A percentile compares a stretch with the other conserved stretches of the same genome.
These are phyloP conservation scores for Globisporangium nagaii DNA, from an alignment of 352 stramenopile species.

Conservation along the genomic window DNA sequence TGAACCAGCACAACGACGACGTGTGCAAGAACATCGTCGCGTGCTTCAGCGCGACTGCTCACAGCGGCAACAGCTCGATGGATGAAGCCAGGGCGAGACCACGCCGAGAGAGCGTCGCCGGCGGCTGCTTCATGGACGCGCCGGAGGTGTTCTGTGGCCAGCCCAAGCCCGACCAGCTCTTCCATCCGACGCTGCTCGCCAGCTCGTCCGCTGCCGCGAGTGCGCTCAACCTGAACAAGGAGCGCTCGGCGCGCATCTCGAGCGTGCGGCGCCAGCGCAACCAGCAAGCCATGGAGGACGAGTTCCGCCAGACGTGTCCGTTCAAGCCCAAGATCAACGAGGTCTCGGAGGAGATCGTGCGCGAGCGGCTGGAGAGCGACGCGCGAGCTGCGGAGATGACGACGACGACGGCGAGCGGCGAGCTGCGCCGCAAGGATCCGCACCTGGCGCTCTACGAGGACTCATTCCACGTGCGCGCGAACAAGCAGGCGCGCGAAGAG, in stretches of 20 bases:
- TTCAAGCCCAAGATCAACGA: conserved; percentile 74
- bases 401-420: conserved; percentile 11
- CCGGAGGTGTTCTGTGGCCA: conserved; percentile 47
- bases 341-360: conserved; percentile 67
- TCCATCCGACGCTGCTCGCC: conserved; percentile 59
- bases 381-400: conserved; percentile 16
- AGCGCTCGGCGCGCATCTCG: conserved; percentile 23
- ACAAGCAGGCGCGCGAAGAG: conserved; percentile 39
- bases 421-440: conserved; percentile 37
- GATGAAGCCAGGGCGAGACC: background rate
- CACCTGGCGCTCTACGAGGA: conserved; percentile 72
- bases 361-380: conserved; percentile 54
- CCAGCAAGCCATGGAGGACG: conserved; percentile 52
- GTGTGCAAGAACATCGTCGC: conserved; percentile 55
- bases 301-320: conserved; percentile 59
- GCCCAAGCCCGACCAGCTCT: conserved; percentile 50
- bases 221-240: conserved; percentile 36
- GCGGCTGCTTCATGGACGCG: conserved; percentile 11
- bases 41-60: background rate
- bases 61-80: background rate
- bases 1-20: conserved; percentile 51
- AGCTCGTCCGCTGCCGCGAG: conserved; percentile 15
- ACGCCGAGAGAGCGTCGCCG: conserved; percentile 15
- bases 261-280: conserved; percentile 39
- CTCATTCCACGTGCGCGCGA: conserved; percentile 37